Percentiles rank a stretch among this genome's conserved stretches.
phyloP scores from a whole-genome alignment of 306 rosid genomes.

The Senna siamea region DNA sequence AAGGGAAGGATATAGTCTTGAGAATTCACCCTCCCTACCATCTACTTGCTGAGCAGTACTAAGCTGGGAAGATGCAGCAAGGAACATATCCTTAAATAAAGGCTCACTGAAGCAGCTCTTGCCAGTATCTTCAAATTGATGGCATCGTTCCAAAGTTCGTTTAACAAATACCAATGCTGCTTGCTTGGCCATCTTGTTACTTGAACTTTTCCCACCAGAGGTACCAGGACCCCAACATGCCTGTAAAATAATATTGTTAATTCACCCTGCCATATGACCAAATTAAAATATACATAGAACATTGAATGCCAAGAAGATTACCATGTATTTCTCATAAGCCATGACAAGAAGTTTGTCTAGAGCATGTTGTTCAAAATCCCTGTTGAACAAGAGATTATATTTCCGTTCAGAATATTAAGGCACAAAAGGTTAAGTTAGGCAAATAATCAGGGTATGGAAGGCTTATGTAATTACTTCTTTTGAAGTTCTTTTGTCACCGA shows the following conservation, averaged over 20 bases:
- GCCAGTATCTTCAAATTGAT: slow-evolving; percentile 80
- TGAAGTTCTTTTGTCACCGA: slow-evolving; percentile 62
- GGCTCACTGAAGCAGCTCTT: slow-evolving; percentile 91
- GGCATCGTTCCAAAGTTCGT: slow-evolving; percentile 83
- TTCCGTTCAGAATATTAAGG: slow-evolving; percentile 33
- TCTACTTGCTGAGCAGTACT: slow-evolving; percentile 53
- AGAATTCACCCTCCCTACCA: slow-evolving; percentile 67
- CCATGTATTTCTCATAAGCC: slow-evolving; percentile 90
- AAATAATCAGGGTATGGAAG: slow-evolving; percentile 41
- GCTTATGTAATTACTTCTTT: slow-evolving; percentile 64
- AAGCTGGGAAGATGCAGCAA: slow-evolving; percentile 58
- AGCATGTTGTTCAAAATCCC: slow-evolving; percentile 85
- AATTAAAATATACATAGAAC: slow-evolving; percentile 20
- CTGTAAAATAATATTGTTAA: slow-evolving; percentile 55
- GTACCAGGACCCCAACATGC: slow-evolving; percentile 77
- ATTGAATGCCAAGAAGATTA: slow-evolving; percentile 47
- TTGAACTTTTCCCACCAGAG: slow-evolving; percentile 82
- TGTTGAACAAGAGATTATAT: slow-evolving; percentile 42
- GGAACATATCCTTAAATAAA: slow-evolving; percentile 66
- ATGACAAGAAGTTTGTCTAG: slow-evolving; percentile 76
- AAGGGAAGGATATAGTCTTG: slow-evolving; percentile 61
- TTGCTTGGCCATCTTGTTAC: slow-evolving; percentile 88
- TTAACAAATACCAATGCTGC: slow-evolving; percentile 81
- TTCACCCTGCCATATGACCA: slow-evolving; percentile 37
- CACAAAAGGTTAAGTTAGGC: slow-evolving; percentile 36